Base-by-base conservation (phyloP, 176 grass and related monocot genomes). In the Aegilops tauschii region DNA sequence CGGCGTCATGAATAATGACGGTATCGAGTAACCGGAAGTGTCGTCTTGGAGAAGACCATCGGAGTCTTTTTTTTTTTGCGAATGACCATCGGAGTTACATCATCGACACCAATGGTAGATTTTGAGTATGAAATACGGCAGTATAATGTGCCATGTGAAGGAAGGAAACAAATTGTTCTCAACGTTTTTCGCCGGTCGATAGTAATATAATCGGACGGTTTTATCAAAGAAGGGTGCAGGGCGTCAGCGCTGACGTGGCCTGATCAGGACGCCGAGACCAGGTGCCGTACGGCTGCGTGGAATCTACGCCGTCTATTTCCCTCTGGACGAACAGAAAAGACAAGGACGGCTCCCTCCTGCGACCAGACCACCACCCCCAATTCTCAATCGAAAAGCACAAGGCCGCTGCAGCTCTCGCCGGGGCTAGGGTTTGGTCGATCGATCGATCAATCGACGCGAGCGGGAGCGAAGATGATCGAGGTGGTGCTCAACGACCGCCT, bases 401-500 rank as follows among this genome's bases (percentile, higher is more conserved):
- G 11, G 30, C 8, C 54, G 17, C 30, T 40, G 20, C 32, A 34
- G 4, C 2, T 58, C 54, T 61, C 84, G 49, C 18, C 35, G 18
- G 18, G 34, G 40, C 76, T 89, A 85, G 87, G 87, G 82, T 89
- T 89, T 56, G 27, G 14, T 30, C 14, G 25, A 30, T 25, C 42
- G 40, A 29, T 27, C 72, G 71, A 74, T 75, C 71, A 39, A 29
- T 50, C 72, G 56, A 56, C 52, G 52, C 0, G n/a, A 20, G 79
- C 5, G 7, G n/a, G 6, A 45, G 49, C 4, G 80, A 91, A 91
- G 88, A 98, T 98, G 96, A 98, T 98, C 73, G 96, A 98, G 92
- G 96, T 98, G 82, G 96, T 96, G 86, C 85, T 98, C 14, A 98
- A 96, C 90, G 93, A 98, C 88, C 92, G 96, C 8, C 84, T 98